Evolutionary conservation across 345 rosid genomes (phyloP), one percentile per base, ranked within the genome.

Genomic region (Eucalyptus polyanthemos): DNA sequence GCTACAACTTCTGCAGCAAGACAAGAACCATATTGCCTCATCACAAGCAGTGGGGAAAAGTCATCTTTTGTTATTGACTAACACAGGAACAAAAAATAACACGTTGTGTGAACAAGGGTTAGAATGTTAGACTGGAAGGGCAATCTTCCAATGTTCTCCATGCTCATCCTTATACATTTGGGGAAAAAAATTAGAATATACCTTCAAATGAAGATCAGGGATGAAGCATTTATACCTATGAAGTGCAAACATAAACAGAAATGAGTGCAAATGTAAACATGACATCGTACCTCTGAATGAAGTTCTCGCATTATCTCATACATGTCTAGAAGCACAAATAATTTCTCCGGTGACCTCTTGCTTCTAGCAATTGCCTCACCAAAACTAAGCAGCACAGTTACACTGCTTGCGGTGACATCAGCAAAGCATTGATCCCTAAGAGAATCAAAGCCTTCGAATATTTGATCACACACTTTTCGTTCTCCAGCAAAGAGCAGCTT

Each of bases 271-370:
- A 37, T 7, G 69, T n/a, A 76, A 90, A 86, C 54, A 85, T 88
- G 88, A 89, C 50, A 54, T 24, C 22, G 89, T 96, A 98, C 99
- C 99, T 98, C 99, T 50, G 97, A 90, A 88, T 95, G 98, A 93
- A 98, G 95, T 93, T 98, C 99, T 83, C 98, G 95, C 99, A 96
- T 97, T 89, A 97, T 98, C 94, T 98, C 98, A 88, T 97, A 98
- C 99, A 98, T 98, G 92, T 98, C 98, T 90, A 98, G 93, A 92
- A 98, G 98, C 86, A 98, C 99, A 94, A 98, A 97, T 91, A 98
- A 93, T 93, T 98, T 98, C 93, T 98, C 99, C 22, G 99, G 98
- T 58, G 99, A 98, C 89, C 99, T 94, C 94, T 97, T 98, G 98
- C 99, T 98, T 91, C 90, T 97, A 87, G 98, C 98, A 92, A 97